Evolutionary conservation across 805 yeast genomes (phyloP), one percentile per base, ranked within the genome.

Genomic region (Lipomyces lipofer): DNA sequence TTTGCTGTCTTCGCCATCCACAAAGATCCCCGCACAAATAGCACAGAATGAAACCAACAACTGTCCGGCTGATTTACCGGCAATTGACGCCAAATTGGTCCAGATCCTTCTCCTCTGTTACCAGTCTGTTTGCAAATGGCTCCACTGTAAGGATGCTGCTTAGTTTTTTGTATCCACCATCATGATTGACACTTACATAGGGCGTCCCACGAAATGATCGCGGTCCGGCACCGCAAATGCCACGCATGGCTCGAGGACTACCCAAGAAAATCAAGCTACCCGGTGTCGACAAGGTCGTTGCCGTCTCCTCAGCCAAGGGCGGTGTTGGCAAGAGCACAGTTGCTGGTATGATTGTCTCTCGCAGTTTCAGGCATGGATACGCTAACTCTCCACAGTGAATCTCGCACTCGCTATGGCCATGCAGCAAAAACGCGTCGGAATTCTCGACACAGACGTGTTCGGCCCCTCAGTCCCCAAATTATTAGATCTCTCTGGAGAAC

Each of bases 261-360:
- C 87, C 88, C 0, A 69, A 81, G 8, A 78, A 73, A 35, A 80
- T 76, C 54, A 68, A 69, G 15, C 79, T 88, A 29, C 79, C 84
- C 0, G 79, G 79, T n/a, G 92, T 86, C 1, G 70, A 74, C 6
- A 81, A 78, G 47, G 76, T 87, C 1, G 58, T 88, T 0, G 75
- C 87, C 1, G 90, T 86, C 0, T 77, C 89, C 0, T 84, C 90
- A 1, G 88, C 88, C 2, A 86, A 86, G 66, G 92, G 92, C 2
- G 92, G 92, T 0, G 92, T 86, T 9, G 92, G 92, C 0, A 86
- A 86, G 66, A 84, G 90, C 1, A 86, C 92, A 0, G 87, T 86
- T 0, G 72, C 85, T 0, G 65, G 65, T 62, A 32, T 6, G 65
- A 17, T 24, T 8, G 42, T 21, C 19, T 13, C 29, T 50, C 21